Percentiles rank a stretch among this genome's conserved stretches.
Evolutionary conservation across 495 filamentous ascomycete species (phyloP).

Genomic region (Barbatosphaeria neglecta): DNA sequence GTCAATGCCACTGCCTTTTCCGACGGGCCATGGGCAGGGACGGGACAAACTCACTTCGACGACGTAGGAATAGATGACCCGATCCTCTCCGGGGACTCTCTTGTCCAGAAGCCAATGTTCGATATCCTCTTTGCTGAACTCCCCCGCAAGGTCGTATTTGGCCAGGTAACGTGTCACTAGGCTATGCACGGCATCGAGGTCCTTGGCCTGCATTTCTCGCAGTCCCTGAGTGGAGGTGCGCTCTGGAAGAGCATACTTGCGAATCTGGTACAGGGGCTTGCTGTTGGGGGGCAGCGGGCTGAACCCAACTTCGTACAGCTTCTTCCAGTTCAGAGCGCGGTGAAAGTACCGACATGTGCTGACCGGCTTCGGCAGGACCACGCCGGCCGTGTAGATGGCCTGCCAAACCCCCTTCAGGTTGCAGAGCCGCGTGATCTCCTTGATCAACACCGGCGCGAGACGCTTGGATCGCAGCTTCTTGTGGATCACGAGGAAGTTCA

Average conservation of each 20-base stretch:
- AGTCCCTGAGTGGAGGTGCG: conserved; percentile 59
- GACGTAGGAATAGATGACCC: conserved; percentile 85
- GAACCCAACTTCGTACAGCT: conserved; percentile 88
- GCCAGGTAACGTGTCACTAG: conserved; percentile 68
- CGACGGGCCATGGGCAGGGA: not conserved
- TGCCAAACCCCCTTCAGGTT: conserved; percentile 77
- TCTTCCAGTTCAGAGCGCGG: conserved; percentile 84
- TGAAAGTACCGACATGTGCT: conserved; percentile 92
- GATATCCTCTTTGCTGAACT: conserved; percentile 66
- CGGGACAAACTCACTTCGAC: conserved; percentile 60
- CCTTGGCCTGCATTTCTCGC: conserved; percentile 68
- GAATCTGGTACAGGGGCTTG: conserved; percentile 68
- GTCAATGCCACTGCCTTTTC: too few relatives aligned
- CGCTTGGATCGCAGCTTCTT: conserved; percentile 93
- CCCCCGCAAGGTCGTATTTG: conserved; percentile 73
- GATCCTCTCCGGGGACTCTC: conserved; percentile 46
- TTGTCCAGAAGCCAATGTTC: conserved; percentile 80
- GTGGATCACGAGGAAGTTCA: conserved; percentile 96
- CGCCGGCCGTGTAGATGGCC: conserved; percentile 88
- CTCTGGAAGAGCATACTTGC: conserved; percentile 66
- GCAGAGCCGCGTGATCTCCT: conserved; percentile 87
- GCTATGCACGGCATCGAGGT: conserved; percentile 63
- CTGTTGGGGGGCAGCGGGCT: conserved; percentile 68
- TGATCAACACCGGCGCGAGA: conserved; percentile 84
- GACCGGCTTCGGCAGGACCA: conserved; percentile 79